phyloP scores from a whole-genome alignment of 2,329 filamentous ascomycete species.

The Teratosphaeria pseudoeucalypti region DNA sequence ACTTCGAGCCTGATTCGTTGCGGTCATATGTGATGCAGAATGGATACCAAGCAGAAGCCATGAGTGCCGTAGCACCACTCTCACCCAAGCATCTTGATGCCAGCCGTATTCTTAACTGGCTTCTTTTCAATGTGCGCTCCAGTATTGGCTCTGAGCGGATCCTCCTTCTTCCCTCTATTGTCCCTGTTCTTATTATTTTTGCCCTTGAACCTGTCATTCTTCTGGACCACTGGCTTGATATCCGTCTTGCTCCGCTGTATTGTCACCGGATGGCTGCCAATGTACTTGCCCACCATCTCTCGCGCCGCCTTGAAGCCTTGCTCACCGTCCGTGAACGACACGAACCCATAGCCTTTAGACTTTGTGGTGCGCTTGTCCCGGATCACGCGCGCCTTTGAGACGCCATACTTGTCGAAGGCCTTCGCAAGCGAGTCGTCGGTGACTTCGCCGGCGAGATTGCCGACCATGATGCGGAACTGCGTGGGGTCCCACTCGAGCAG shows the following conservation, averaged over 20 bases:
- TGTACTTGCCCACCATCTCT: conserved; percentile 99
- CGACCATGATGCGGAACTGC: conserved; percentile 90
- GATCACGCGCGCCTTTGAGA: conserved; percentile 87
- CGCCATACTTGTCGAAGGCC: conserved; percentile 82
- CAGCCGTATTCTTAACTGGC: conserved; percentile 13
- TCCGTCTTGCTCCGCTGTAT: conserved; percentile 85
- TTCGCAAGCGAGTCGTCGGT: conserved; percentile 93
- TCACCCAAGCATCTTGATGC: conserved; percentile 21
- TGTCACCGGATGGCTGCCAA: conserved; percentile 76
- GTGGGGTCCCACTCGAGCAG: conserved; percentile 93
- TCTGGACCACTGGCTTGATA: conserved; percentile 63
- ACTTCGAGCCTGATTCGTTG: too few species aligned
- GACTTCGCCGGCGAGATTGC: conserved; percentile 92
- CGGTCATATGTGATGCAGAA: too few species aligned
- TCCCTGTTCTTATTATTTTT: conserved; percentile 27
- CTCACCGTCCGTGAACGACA: conserved; percentile 89
- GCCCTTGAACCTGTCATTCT: conserved; percentile 29
- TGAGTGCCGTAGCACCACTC: not conserved
- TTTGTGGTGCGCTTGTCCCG: conserved; percentile 94
- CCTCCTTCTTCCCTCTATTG: conserved; percentile 29
- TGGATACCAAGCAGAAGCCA: not conserved
- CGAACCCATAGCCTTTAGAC: conserved; percentile 92
- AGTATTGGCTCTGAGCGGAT: conserved; percentile 26
- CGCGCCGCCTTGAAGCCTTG: conserved; percentile 94
- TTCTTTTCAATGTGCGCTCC: conserved; percentile 23